Evolutionary conservation across 306 rosid genomes (phyloP).

Genomic region (Lagenaria siceraria): DNA sequence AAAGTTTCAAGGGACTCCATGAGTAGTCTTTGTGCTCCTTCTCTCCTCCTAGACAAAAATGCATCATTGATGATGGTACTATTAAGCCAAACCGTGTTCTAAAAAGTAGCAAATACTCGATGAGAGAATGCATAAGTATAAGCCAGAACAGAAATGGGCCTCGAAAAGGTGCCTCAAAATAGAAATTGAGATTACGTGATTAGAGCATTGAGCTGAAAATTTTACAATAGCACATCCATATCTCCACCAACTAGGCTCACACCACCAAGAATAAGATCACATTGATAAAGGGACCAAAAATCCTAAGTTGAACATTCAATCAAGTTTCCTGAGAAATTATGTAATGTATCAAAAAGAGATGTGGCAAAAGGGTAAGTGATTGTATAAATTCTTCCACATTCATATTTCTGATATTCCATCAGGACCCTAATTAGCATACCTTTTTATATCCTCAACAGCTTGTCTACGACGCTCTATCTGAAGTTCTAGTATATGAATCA

Average conservation of each 20-base stretch:
- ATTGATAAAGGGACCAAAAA: not conserved
- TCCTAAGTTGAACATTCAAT: not conserved
- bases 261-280: not conserved
- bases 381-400: not conserved
- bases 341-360: not conserved
- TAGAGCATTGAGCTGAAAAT: not conserved
- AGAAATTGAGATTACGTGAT: not conserved
- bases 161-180: not conserved
- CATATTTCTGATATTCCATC: not conserved
- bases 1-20: slow-evolving; percentile 61
- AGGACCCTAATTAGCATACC: slow-evolving; percentile 26
- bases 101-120: not conserved
- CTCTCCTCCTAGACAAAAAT: slow-evolving; percentile 56
- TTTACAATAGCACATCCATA: not conserved
- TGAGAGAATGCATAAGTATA: not conserved
- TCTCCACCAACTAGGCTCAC: not conserved
- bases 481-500: slow-evolving; percentile 77
- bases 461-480: slow-evolving; percentile 82
- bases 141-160: not conserved
- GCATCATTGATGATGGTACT: not conserved
- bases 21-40: slow-evolving; percentile 64
- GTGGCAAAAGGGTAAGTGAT: not conserved
- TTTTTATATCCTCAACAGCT: slow-evolving; percentile 88
- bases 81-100: not conserved
- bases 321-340: too few species aligned